These are phyloP conservation scores for Skeletonema potamos DNA, from an alignment of 108 stramenopile species.

Conservation along the genomic window DNA sequence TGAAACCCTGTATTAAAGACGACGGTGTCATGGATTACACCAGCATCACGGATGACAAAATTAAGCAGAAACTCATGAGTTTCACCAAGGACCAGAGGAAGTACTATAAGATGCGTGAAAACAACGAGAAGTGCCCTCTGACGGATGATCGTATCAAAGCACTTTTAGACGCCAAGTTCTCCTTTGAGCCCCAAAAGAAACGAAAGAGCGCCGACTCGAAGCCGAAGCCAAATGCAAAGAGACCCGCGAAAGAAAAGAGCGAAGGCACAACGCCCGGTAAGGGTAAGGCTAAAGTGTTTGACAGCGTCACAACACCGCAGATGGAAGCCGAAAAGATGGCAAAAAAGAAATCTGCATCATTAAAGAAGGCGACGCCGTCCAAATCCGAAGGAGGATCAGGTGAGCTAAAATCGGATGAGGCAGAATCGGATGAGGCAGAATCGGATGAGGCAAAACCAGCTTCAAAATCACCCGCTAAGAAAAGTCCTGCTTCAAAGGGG, in stretches of 20 bases:
- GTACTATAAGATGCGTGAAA: constrained; percentile 14
- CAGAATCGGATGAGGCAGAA: not conserved
- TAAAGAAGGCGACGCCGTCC: constrained; percentile 12
- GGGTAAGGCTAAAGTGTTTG: not conserved
- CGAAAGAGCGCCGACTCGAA: not conserved
- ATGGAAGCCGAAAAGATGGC: not conserved
- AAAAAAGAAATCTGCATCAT: constrained; percentile 4
- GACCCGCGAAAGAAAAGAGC: not conserved
- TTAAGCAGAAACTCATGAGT: constrained; percentile 14
- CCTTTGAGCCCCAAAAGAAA: constrained; percentile 7
- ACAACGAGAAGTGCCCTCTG: constrained; percentile 12
- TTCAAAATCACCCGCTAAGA: constrained; percentile 2
- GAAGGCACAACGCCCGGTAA: not conserved
- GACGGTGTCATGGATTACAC: constrained; percentile 20
- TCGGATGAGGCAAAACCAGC: not conserved
- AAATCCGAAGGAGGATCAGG: constrained; percentile 7
- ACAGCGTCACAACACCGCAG: not conserved
- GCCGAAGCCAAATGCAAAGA: not conserved
- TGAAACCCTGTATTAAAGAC: constrained; percentile 14
- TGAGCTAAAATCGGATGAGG: not conserved
- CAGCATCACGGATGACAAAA: constrained; percentile 5
- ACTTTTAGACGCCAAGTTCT: constrained; percentile 8
- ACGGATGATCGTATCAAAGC: constrained; percentile 7
- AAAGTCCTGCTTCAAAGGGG: constrained; percentile 3
- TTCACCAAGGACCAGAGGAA: constrained; percentile 24